Evolutionary conservation across 2,329 filamentous ascomycete species (phyloP), one percentile per base, ranked within the genome.

Genomic region (Fusarium foetens): DNA sequence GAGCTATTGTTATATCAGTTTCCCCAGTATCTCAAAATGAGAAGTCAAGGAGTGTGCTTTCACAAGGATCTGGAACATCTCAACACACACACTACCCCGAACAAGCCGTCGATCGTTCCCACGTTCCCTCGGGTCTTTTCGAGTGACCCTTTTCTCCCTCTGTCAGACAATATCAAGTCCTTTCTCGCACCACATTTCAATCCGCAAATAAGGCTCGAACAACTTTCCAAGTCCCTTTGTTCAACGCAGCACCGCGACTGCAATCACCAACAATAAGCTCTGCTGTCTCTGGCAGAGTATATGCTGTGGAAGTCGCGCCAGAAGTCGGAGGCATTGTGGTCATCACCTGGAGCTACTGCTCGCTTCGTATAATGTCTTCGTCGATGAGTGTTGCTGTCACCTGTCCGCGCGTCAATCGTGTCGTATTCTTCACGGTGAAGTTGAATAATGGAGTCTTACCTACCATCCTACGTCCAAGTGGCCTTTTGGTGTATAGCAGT

Each of bases 151-250:
- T 14, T 43, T 36, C 29, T 36, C 13, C 19, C 3, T 8, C 10
- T 33, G 43, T 69, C 33, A 14, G 25, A 51, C 51, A 54, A 8
- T 42, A 36, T 33, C 53, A 38, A 42, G 5, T 17, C 25, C 38
- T 6, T 45, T 52, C 45, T 42, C 16, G 19, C 53, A 67, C 42
- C 27, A 42, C 57, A 62, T 58, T 8, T 3, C 31, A 35, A 51
- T n/a, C 17, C 38, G 48, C 65, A 59, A 69, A 43, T 51, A 70
- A 39, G 60, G 60, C 42, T 70, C 54, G 53, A 25, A 23, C n/a
- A 43, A 48, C 59, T 66, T 25, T 31, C 8, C 41, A 21, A 21
- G 29, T 63, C 21, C 39, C 17, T 35, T 19, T 33, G 48, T 70
- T 60, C 43, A 38, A 70, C 59, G 19, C 39, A 39, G 23, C 33